These are phyloP conservation scores for Nectriaceae sp. DNA, from an alignment of 2,329 filamentous ascomycete genomes.

Conservation along the genomic window DNA sequence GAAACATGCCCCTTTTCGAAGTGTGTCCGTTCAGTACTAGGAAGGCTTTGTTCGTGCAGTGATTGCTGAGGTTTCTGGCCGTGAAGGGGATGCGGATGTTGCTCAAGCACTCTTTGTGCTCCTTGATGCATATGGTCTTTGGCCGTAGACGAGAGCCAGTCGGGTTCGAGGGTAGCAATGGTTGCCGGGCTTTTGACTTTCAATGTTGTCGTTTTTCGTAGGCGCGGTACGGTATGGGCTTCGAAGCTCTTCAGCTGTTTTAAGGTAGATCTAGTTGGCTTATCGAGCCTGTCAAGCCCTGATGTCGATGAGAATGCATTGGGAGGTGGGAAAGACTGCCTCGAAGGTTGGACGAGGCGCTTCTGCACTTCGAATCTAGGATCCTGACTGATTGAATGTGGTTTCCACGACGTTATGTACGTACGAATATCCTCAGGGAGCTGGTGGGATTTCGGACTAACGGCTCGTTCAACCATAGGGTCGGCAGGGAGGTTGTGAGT, in stretches of 20 bases:
- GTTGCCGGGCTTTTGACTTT: background rate
- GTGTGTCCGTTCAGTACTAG: no score
- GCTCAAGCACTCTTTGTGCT: no score
- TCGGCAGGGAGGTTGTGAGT: constrained; percentile 18
- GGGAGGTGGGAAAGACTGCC: constrained; percentile 2
- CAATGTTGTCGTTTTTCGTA: background rate
- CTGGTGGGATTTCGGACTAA: constrained; percentile 22
- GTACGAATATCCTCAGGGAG: constrained; percentile 18
- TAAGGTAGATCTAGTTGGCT: background rate
- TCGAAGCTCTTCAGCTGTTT: background rate
- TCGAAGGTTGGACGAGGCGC: background rate
- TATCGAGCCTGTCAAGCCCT: background rate
- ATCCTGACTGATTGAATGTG: constrained; percentile 14
- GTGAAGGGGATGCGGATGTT: no score
- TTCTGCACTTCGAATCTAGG: constrained; percentile 3
- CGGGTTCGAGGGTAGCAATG: no score
- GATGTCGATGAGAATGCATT: background rate
- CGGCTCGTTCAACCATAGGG: constrained; percentile 9
- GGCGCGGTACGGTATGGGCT: background rate
- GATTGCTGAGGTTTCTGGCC: no score
- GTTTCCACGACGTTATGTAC: constrained; percentile 13
- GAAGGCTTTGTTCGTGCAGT: no score
- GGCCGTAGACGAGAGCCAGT: no score
- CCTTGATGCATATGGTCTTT: no score
- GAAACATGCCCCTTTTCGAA: background rate